Conservation (phyloP, 768 basidiomycete genomes). For the Podaxis rugospora region DNA sequence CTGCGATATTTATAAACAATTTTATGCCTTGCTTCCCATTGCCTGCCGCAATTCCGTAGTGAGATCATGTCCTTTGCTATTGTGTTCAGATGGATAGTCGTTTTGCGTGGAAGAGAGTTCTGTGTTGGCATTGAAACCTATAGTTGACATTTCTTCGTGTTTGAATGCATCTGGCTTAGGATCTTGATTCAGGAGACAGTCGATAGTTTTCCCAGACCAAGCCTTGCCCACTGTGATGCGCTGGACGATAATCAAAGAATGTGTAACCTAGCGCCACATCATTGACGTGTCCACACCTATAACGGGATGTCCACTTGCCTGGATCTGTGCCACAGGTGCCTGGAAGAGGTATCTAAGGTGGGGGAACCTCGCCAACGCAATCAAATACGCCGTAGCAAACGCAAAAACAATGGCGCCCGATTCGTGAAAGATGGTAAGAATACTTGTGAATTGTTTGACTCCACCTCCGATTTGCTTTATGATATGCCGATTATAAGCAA, state of each 20-base stretch:
- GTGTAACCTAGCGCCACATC: not conserved
- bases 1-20: not conserved
- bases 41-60: not conserved
- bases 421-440: constrained; percentile 6
- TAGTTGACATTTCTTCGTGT: constrained; percentile 4
- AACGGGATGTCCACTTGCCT: not conserved
- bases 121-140: constrained; percentile 9
- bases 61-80: not conserved
- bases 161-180: not conserved
- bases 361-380: not conserved
- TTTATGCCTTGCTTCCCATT: not conserved
- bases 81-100: constrained; percentile 1
- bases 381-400: constrained; percentile 2
- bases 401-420: not conserved
- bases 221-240: constrained; percentile 2
- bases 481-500: not conserved
- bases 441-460: not conserved
- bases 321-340: not conserved
- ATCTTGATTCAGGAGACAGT: constrained; percentile 1
- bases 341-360: not conserved
- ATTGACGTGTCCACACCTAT: not conserved
- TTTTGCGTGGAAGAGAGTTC: not conserved
- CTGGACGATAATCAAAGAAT: constrained; percentile 2
- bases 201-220: constrained; percentile 7
- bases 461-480: not conserved